These are phyloP conservation scores for Venustampulla echinocandica DNA, from an alignment of 495 filamentous ascomycete genomes.

Conservation along the genomic window DNA sequence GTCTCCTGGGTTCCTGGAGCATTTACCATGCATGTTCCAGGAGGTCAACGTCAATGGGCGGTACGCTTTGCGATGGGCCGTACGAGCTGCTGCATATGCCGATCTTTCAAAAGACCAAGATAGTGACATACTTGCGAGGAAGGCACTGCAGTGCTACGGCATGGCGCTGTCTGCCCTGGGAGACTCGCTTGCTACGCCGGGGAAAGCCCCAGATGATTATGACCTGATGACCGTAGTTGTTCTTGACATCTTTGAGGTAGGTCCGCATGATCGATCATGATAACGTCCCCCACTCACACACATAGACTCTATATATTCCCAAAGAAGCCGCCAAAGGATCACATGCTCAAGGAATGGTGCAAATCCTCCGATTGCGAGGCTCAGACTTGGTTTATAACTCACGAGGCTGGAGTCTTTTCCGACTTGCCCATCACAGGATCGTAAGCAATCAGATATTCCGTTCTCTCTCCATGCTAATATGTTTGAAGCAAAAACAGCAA, in stretches of 20 bases:
- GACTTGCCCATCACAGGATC: slow-evolving; percentile 27
- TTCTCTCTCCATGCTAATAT: neutral
- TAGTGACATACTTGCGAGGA: slow-evolving; percentile 13
- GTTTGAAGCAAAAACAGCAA: slow-evolving; percentile 25
- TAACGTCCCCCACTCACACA: slow-evolving; percentile 3
- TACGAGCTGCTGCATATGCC: slow-evolving; percentile 27
- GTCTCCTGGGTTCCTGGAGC: slow-evolving; percentile 27
- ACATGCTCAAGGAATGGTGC: slow-evolving; percentile 30
- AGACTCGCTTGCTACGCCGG: slow-evolving; percentile 15
- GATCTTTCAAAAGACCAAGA: slow-evolving; percentile 21
- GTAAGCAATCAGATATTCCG: slow-evolving; percentile 10
- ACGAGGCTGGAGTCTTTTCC: slow-evolving; percentile 27
- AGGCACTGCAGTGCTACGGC: slow-evolving; percentile 27
- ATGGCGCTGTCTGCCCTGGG: slow-evolving; percentile 26
- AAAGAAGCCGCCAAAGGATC: slow-evolving; percentile 16
- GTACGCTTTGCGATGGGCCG: slow-evolving; percentile 28
- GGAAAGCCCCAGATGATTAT: slow-evolving; percentile 26
- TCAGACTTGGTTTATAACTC: slow-evolving; percentile 21
- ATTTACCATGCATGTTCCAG: slow-evolving; percentile 27
- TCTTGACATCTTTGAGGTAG: slow-evolving; percentile 30
- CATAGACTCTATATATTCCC: slow-evolving; percentile 21
- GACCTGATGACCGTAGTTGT: slow-evolving; percentile 31
- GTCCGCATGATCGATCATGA: neutral
- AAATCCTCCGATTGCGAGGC: slow-evolving; percentile 28
- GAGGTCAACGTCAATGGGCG: slow-evolving; percentile 28